Base-by-base conservation (phyloP, 352 stramenopile species). In the Pseudoperonospora humuli region DNA sequence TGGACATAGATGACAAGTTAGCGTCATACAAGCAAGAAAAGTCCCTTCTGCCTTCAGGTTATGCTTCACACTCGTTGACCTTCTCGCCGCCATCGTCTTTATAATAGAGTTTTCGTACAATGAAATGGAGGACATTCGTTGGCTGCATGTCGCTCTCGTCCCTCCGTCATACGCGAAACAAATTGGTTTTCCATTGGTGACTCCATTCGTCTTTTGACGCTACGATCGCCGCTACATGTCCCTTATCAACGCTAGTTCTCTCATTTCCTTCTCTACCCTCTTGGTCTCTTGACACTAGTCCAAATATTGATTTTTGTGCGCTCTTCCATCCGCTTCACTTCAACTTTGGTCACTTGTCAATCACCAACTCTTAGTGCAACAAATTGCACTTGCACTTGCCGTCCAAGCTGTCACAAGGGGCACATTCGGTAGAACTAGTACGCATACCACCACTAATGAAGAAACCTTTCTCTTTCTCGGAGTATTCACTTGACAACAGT, bases 361-460 rank as follows among this genome's bases (percentile, higher is more conserved):
- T 5, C 32, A 21, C 3, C 8, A n/a, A 25, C 33, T 7, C 13
- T 56, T 64, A 64, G 28, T 57, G 50, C 33, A 64, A 26, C 13
- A 64, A 44, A 0, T 44, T 50, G 36, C 58, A 67, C 39, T 54
- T 54, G 48, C 58, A 67, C n/a, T 51, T 34, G 7, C 37, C 58
- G 13, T 18, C 31, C 2, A 44, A 29, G 8, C 42, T 60, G n/a
- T 54, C 49, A 20, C 58, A 68, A 0, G n/a, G 44, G 25, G 9
- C 40, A 7, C 58, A 68, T 20, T 51, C 24, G 9, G 7, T 13
- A 33, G 48, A 40, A 14, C 31, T 11, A 9, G 27, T 24, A 24
- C 26, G 21, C 6, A 8, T 10, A 5, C 7, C 10, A 28, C 2
- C n/a, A 31, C 29, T 11, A 11, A 15, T 20, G 11, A 31, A 34